A percentile compares a stretch with the other conserved stretches of the same genome.
Conservation (phyloP, 495 filamentous ascomycete species). For the Trichoderma virens region DNA sequence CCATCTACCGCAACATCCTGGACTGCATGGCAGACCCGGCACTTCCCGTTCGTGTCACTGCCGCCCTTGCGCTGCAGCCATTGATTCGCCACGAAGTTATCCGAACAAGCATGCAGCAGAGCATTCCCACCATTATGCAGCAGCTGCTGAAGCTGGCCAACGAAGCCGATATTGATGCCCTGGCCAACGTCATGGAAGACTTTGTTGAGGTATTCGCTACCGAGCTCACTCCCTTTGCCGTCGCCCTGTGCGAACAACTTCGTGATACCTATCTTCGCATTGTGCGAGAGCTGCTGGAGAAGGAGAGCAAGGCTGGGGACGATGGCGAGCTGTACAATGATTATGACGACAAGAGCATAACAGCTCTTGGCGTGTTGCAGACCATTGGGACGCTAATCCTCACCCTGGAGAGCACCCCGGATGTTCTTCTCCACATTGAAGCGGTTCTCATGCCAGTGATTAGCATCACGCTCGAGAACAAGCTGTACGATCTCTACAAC, state of each 20-base stretch:
- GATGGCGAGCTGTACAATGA: conserved; percentile 81
- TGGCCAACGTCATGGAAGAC: conserved; percentile 99
- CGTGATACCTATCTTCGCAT: conserved; percentile 95
- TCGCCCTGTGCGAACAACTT: conserved; percentile 91
- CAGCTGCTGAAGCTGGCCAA: conserved; percentile 93
- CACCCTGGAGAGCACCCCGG: conserved; percentile 91
- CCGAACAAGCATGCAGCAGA: conserved; percentile 87
- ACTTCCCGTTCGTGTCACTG: conserved; percentile 88
- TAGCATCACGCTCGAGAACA: conserved; percentile 90
- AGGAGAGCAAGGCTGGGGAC: conserved; percentile 65
- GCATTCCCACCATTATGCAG: conserved; percentile 99
- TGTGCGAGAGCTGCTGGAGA: conserved; percentile 80
- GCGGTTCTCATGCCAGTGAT: conserved; percentile 96
- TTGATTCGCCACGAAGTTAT: conserved; percentile 94
- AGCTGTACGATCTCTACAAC: conserved; percentile 94
- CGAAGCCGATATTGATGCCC: conserved; percentile 86
- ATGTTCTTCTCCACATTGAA: conserved; percentile 88
- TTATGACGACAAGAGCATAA: conserved; percentile 97
- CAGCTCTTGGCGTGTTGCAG: conserved; percentile 89
- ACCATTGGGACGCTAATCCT: conserved; percentile 97
- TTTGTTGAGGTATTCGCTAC: conserved; percentile 97
- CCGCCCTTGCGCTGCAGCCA: conserved; percentile 88
- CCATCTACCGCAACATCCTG: conserved; percentile 93
- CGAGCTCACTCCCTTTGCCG: conserved; percentile 96
- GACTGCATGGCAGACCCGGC: conserved; percentile 92